Evolutionary conservation across 352 stramenopile species (phyloP), one percentile per base, ranked within the genome.

Genomic region (Phytophthora cactorum): DNA sequence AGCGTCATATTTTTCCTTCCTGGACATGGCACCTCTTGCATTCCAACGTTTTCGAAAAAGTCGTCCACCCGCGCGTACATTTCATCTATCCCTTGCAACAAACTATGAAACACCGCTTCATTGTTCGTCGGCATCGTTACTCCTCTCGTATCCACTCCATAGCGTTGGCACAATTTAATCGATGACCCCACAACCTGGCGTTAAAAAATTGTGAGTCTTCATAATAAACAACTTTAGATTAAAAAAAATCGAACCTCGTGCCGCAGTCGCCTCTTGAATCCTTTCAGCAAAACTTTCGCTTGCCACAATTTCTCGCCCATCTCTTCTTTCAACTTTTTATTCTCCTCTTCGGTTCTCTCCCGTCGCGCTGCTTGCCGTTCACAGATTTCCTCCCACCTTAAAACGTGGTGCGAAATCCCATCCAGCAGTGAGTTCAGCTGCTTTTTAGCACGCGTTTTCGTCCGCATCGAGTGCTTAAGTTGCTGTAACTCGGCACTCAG

Each of bases 181-280:
- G 68, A 72, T 3, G 41, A 57, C 3, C 22, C 49, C 11, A 72
- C 52, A 32, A 75, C 10, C 54, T 74, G 29, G n/a, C 55, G 0
- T 9, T 47, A 63, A 28, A 52, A 28, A 52, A 62, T 53, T n/a
- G 54, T 39, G 36, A 43, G 9, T 43, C 2, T n/a, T n/a, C 38
- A 54, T 27, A 17, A 34, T 28, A 54, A 31, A 59, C 1, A 62
- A 22, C 17, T 22, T 22, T 17, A 31, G 45, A 22, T 10, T 22
- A n/a, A 41, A 41, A 61, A 28, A 53, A 44, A 32, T 31, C 38
- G 4, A 59, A 72, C 59, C 52, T 73, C 66, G 17, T 65, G 62
- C 9, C 66, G 66, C 10, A 73, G 31, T 29, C 66, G 10, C 46
- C 66, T 50, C 31, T 73, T 73, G 15, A 65, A 69, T 5, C 66